Evolutionary conservation across 2,329 filamentous ascomycete genomes (phyloP), one percentile per base, ranked within the genome.

Genomic region (Plenodomus tracheiphilus): DNA sequence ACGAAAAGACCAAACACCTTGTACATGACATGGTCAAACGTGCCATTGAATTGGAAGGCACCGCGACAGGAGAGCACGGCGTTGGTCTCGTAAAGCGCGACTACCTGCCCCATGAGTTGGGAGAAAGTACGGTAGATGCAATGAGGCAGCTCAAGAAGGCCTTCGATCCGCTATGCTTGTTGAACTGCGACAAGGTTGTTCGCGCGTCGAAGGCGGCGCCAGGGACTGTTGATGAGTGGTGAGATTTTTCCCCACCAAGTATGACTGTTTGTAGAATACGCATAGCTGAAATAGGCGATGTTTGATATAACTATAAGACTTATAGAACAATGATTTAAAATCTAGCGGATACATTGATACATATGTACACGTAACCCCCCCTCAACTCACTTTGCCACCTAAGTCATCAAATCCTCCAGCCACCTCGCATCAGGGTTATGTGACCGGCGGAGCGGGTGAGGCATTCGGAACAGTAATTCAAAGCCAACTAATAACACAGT

Each of bases 131-230:
- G 0, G 88, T 95, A 8, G 88, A 92, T 74, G 79, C 87, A 18
- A 95, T 95, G 89, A 82, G 89, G 73, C 89, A 87, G 85, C 84
- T 93, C 69, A 94, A 94, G 77, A 79, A 85, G 62, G 87, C 89
- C 0, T 87, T 91, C 55, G 90, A 94, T 70, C 89, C 89, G 2
- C 75, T 91, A 37, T 83, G 83, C 59, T 64, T 86, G 57, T 75
- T 86, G 20, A 86, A 86, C 58, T 84, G 81, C 61, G 83, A 86
- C 67, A 86, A 86, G 71, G 77, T 85, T 51, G 78, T 86, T n/a
- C 74, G 83, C n/a, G 74, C 79, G 34, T 75, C 82, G 56, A 59
- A 66, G 54, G 78, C 80, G 7, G 74, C 71, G 47, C 58, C 70
- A 16, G 80, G 79, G 2, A 80, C 83, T 61, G 65, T 79, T 3